Evolutionary conservation across 305 asterid species (phyloP), one percentile per base, ranked within the genome.

Genomic region (Plantago coronopus): DNA sequence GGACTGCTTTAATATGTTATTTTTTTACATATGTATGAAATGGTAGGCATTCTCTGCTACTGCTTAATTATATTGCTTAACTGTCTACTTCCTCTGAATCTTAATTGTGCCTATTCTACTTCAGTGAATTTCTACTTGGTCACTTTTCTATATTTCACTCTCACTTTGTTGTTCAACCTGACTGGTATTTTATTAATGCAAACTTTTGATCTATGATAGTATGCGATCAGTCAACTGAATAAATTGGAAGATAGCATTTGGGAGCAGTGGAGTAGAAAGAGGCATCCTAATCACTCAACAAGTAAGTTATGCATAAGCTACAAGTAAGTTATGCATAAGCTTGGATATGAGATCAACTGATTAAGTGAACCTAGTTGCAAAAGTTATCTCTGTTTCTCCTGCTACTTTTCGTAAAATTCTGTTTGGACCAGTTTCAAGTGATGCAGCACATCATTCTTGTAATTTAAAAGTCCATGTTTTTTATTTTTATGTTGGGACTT

Each of bases 191-290:
- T 63, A 59, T 78, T 81, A 47, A 81, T 53, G n/a, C 71, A 59
- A 63, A 40, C 65, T 65, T 65, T 69, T 77, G 59, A 56, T 58
- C 59, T 57, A 57, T 68, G 31, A 54, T 76, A 93, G 99, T 89
- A 89, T 75, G 96, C 87, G 23, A 80, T 93, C 49, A 87, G 93
- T 83, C 97, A 93, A 65, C 81, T 93, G 73, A 83, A 75, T 65
- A 93, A 77, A 74, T 68, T 93, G 89, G 99, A 93, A 82, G 97
- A 89, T 72, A 87, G 85, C 94, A 93, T 93, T 76, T 87, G 85
- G 85, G 91, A 81, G 74, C 86, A 84, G 38, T 93, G 97, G 99
- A 74, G 76, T 1, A 82, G 68, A 78, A 80, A 55, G 61, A 79
- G 58, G 73, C 77, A 66, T 59, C 84, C 64, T 18, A 76, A 69